Percentiles rank a stretch among this genome's conserved stretches.
Evolutionary conservation across 306 rosid species (phyloP).

Genomic region (Citrullus colocynthis): DNA sequence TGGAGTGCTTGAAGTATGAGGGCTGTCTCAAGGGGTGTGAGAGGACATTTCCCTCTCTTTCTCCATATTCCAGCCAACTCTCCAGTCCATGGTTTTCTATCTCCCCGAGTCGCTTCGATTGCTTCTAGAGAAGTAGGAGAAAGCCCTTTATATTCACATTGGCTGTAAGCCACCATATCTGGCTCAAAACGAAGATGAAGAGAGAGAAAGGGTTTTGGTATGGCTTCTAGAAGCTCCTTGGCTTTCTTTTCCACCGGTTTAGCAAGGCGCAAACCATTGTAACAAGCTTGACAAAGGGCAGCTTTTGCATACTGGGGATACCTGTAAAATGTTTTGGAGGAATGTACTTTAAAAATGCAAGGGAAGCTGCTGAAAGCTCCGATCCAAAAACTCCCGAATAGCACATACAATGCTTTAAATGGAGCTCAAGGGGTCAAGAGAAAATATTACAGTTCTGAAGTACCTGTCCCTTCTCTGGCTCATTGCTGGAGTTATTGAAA

Average conservation of each 20-base stretch:
- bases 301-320: slow-evolving; percentile 81
- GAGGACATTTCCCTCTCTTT: slow-evolving; percentile 81
- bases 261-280: slow-evolving; percentile 70
- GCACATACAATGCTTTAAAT: neutral
- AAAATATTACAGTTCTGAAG: neutral
- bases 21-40: slow-evolving; percentile 75
- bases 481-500: slow-evolving; percentile 82
- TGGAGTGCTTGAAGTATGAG: slow-evolving; percentile 64
- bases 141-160: slow-evolving; percentile 57
- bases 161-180: slow-evolving; percentile 94
- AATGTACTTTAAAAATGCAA: neutral
- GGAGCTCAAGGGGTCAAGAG: neutral
- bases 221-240: slow-evolving; percentile 65
- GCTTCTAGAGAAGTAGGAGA: slow-evolving; percentile 57
- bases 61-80: slow-evolving; percentile 67
- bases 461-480: slow-evolving; percentile 97
- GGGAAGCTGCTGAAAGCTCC: neutral
- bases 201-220: slow-evolving; percentile 82
- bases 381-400: neutral
- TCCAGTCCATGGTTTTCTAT: slow-evolving; percentile 86
- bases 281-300: slow-evolving; percentile 88
- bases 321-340: slow-evolving; percentile 23
- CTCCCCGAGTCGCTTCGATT: slow-evolving; percentile 48
- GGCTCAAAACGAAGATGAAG: slow-evolving; percentile 94
- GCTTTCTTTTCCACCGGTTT: slow-evolving; percentile 69